Evolutionary conservation across 2,329 filamentous ascomycete genomes (phyloP), one percentile per base, ranked within the genome.

Genomic region (Pestalotiopsis sp.): DNA sequence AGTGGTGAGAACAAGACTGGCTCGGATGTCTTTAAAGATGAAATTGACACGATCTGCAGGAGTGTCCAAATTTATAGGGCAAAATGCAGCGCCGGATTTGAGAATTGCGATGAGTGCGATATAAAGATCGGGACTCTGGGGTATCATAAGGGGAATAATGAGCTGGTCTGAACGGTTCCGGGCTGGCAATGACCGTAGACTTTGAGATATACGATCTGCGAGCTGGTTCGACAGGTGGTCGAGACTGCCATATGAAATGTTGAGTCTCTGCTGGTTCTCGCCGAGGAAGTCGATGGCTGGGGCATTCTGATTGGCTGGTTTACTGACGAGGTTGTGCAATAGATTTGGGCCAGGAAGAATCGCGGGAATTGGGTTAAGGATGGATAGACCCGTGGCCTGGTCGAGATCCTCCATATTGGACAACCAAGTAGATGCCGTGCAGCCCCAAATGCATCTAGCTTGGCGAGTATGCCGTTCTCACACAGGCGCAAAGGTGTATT

Each of bases 41-140:
- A 97, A 97, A 64, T 86, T 88, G 58, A 97, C 85, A 63, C 95
- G 87, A 66, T 97, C 93, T 3, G 84, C 79, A 0, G 95, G 95
- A 0, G 91, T 88, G 79, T 97, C 94, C 63, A 93, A 85, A 70
- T 92, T 92, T 67, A 98, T 82, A 0, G 95, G 94, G 72, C 94
- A 97, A 74, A 97, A 97, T 0, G 93, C 93, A 45, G 88, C 93
- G 6, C 95, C 95, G 13, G 90, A 90, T 78, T 95, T 94, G 61
- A 97, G 83, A 66, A 95, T 88, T 3, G 91, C 94, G 59, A 97
- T 79, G 70, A 93, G 87, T 1, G 93, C 86, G 68, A 96, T 85
- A 79, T 97, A 97, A 27, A 98, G 85, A 61, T 91, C 86, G 11
- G 91, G 89, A 14, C 88, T 92, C 80, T 97, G 95, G 2, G 92